Evolutionary conservation across 2,329 filamentous ascomycete species (phyloP).

Genomic region (Xylaria polymorpha): DNA sequence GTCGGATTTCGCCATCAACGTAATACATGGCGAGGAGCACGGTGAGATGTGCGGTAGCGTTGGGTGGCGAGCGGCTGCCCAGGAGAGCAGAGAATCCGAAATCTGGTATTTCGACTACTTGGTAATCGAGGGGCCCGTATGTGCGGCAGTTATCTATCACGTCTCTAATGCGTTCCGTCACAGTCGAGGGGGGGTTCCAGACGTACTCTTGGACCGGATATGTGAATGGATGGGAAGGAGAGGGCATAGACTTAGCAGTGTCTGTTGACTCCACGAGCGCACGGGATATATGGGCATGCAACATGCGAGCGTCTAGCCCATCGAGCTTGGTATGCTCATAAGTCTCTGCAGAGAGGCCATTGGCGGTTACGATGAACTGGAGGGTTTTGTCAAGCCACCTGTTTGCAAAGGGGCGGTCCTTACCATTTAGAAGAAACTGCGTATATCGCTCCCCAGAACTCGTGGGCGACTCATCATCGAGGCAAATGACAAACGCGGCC

Average conservation of each 20-base stretch:
- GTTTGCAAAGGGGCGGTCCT: conserved; percentile 26
- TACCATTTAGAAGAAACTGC: conserved; percentile 34
- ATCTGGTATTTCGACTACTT: too few relatives aligned
- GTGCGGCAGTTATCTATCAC: too few relatives aligned
- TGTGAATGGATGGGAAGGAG: too few relatives aligned
- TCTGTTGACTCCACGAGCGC: too few relatives aligned
- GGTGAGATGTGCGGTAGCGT: conserved; percentile 35
- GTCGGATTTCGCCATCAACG: conserved; percentile 29
- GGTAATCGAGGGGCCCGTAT: too few relatives aligned
- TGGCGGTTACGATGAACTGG: conserved; percentile 35
- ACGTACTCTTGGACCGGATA: too few relatives aligned
- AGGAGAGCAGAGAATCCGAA: conserved; percentile 11
- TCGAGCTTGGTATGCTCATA: conserved; percentile 41
- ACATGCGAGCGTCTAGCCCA: conserved; percentile 31
- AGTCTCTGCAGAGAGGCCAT: conserved; percentile 35
- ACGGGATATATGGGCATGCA: conserved; percentile 25
- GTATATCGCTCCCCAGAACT: conserved; percentile 26
- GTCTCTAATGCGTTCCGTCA: too few relatives aligned
- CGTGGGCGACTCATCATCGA: conserved; percentile 35
- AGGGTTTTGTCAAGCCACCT: conserved; percentile 40
- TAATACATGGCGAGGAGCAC: conserved; percentile 31
- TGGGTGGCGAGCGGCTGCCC: conserved; percentile 18
- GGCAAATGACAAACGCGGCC: conserved; percentile 36
- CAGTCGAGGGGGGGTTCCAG: too few relatives aligned
- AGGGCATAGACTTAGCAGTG: too few relatives aligned